These are phyloP conservation scores for Cupressus sempervirens DNA, from an alignment of 75 land plant species.

Conservation along the genomic window DNA sequence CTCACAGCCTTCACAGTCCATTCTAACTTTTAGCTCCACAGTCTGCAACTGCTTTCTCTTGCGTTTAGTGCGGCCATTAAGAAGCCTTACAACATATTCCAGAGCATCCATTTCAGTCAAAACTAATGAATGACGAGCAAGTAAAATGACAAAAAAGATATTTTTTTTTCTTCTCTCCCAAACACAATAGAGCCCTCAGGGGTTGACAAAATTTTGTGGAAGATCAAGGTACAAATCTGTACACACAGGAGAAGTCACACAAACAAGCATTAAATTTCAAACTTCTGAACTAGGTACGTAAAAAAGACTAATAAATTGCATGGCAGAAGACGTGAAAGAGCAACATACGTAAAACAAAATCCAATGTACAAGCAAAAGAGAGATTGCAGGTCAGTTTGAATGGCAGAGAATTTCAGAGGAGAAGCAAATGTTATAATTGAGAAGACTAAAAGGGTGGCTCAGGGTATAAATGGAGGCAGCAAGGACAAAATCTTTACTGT, in stretches of 20 bases:
- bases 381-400: not conserved
- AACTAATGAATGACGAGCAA: not conserved
- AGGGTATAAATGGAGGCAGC: not conserved
- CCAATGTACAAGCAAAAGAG: not conserved
- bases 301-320: not conserved
- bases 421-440: not conserved
- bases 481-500: not conserved
- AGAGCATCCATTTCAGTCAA: not conserved
- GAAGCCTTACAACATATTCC: not conserved
- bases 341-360: not conserved
- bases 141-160: not conserved
- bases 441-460: not conserved
- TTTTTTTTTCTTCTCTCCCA: not conserved
- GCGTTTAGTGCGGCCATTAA: constrained; percentile 8
- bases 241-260: not conserved
- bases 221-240: not conserved
- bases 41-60: constrained; percentile 4
- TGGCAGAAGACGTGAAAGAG: not conserved
- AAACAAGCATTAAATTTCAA: not conserved
- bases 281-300: not conserved
- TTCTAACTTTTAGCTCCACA: constrained; percentile 32
- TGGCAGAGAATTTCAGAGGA: not conserved
- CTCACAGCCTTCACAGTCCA: constrained; percentile 56
- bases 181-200: too few relatives aligned
- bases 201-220: too few relatives aligned